Base-by-base conservation (phyloP, 345 rosid genomes). In the Hypericum androsaemum region DNA sequence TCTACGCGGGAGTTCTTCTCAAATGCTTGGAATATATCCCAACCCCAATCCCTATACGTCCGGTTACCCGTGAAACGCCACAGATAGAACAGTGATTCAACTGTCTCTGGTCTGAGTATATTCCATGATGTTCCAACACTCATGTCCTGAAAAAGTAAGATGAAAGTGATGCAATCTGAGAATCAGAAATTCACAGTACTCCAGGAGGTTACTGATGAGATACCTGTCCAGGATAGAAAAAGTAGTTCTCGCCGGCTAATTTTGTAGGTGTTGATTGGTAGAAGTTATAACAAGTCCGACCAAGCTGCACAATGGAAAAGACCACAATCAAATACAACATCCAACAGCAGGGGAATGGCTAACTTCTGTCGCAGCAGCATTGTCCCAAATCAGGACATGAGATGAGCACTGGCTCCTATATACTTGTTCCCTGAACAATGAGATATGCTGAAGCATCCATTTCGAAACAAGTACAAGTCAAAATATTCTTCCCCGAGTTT, bases 31-130 rank as follows among this genome's bases (percentile, higher is more conserved):
- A 94, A 94, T 53, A 94, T 94, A 69, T 85, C 77, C 99, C 99
- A 94, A 62, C 89, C 99, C 99, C 97, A 94, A 39, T 94, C 99
- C 65, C 79, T 83, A 72, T 88, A 94, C 12, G 99, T 94, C 65
- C 61, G 77, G 67, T 86, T 94, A 37, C 99, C 99, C 28, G 99
- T 94, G 22, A 88, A 60, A 39, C 99, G 94, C 94, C 95, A 94
- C 39, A 88, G 78, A 65, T 94, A 94, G 65, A 88, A 86, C 28
- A 94, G 86, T 0, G 99, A 94, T 71, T 94, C 99, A 58, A 94
- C 71, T 0, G 99, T 88, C 80, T 88, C 99, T 28, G 99, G 99
- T 61, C 99, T 75, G 73, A 88, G 48, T 57, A 94, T 88, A 52
- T 94, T 94, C 97, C 95, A 86, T 5, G 99, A 88, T 66, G 96